Evolutionary conservation across 2,329 filamentous ascomycete genomes (phyloP), one percentile per base, ranked within the genome.

Genomic region (Zymoseptoria tritici): DNA sequence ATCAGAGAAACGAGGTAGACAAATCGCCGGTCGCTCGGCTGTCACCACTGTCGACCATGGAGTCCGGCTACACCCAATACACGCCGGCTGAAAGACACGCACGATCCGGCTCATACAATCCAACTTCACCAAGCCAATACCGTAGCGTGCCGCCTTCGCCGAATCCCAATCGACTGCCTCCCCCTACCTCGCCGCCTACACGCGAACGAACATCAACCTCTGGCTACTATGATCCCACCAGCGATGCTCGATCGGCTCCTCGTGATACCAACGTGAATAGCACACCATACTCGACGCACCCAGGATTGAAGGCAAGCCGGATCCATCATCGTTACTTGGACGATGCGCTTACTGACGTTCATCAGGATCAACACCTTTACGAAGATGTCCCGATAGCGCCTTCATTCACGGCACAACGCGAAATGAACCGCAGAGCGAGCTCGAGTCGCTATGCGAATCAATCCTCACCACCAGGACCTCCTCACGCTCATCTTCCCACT

Each of bases 151-250:
- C 77, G 49, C 59, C 70, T 51, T 73, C 74, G 49, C 73, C 75
- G 13, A 69, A 64, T 26, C 62, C 73, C 57, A 67, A 73, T 64
- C 73, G 73, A 62, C 71, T 77, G 52, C 76, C 74, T 31, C 64
- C 66, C 51, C 64, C 67, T 19, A 62, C 67, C 26, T 64, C 67
- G 20, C 64, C 68, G 20, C 55, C 67, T 20, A 74, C 63, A 57
- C 75, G 76, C 69, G 75, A 76, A 62, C 71, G 70, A 62, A 29
- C 52, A 20, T 68, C 74, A n/a, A 67, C 72, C 19, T 75, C 76
- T 57, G 75, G 74, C 67, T 80, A 80, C 72, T 80, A 80, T 72
- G 79, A 80, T 67, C 79, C 78, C 7, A 78, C 76, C 50, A 75
- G 75, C 59, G 78, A 80, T 66, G 74, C 76, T 67, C 75, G 76